phyloP scores from a whole-genome alignment of 2,329 filamentous ascomycete genomes.

The Microcera coccophila region DNA sequence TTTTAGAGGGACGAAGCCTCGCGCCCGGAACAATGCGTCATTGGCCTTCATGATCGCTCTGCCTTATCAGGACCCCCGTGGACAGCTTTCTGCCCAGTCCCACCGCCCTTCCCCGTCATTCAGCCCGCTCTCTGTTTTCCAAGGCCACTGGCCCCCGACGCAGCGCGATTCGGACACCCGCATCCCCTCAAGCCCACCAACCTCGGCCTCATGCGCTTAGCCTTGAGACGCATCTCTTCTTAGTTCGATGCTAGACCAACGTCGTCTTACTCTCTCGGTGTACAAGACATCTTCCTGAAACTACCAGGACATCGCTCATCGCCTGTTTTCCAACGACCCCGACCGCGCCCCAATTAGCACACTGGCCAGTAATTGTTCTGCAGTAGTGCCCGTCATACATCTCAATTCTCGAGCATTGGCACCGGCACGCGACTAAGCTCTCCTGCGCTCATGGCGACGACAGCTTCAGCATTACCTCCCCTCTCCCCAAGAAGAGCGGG shows the following conservation, averaged over 20 bases:
- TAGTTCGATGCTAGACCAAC: conserved; percentile 1
- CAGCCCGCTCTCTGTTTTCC: conserved; percentile 28
- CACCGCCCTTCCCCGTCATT: conserved; percentile 32
- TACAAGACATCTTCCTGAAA: background rate
- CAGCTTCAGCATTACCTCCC: conserved; percentile 47
- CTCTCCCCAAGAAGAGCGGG: conserved; percentile 40
- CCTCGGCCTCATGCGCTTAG: conserved; percentile 2
- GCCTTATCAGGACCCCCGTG: conserved; percentile 18
- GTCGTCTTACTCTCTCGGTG: conserved; percentile 7
- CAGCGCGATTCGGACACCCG: conserved; percentile 25
- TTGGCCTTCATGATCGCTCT: conserved; percentile 25
- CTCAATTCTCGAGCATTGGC: conserved; percentile 6
- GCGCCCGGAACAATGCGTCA: conserved; percentile 31
- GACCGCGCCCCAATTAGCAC: conserved; percentile 16
- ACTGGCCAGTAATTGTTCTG: conserved; percentile 11
- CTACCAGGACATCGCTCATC: conserved; percentile 1
- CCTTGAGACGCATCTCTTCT: background rate
- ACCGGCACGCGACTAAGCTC: conserved; percentile 15
- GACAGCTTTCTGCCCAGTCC: conserved; percentile 28
- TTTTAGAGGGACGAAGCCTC: conserved; percentile 17
- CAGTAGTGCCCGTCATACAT: conserved; percentile 2
- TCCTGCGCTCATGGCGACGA: conserved; percentile 47
- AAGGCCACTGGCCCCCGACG: conserved; percentile 16
- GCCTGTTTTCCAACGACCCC: conserved; percentile 5
- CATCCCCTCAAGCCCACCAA: conserved; percentile 5